phyloP scores from a whole-genome alignment of 1,139 yeast species.

The Trichomonascaceae sp. region DNA sequence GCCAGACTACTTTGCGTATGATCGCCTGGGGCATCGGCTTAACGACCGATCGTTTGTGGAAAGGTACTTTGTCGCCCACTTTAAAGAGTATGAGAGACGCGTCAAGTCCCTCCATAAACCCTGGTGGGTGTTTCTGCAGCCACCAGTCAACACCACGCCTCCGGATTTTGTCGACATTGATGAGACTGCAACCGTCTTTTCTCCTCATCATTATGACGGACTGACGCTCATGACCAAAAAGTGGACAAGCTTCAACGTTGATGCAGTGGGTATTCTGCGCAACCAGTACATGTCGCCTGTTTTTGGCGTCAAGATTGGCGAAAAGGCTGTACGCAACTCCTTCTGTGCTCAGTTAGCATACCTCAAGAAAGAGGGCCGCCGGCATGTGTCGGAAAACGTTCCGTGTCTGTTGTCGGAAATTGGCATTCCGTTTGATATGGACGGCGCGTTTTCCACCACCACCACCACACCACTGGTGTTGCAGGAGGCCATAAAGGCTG shows the following conservation, averaged over 20 bases:
- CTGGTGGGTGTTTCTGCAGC: slow-evolving; percentile 53
- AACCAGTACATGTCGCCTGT: slow-evolving; percentile 63
- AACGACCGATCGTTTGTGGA: slow-evolving; percentile 43
- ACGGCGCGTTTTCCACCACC: slow-evolving; percentile 24
- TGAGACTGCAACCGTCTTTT: slow-evolving; percentile 40
- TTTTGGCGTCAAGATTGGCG: slow-evolving; percentile 71
- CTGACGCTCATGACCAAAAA: slow-evolving; percentile 80
- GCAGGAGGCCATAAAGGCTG: not conserved
- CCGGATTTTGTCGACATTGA: slow-evolving; percentile 31
- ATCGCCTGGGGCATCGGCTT: slow-evolving; percentile 30
- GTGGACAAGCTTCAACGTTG: slow-evolving; percentile 59
- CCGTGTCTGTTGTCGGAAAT: slow-evolving; percentile 72
- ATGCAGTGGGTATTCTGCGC: slow-evolving; percentile 82
- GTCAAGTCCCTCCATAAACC: slow-evolving; percentile 30
- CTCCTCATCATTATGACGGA: slow-evolving; percentile 92
- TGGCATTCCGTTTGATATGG: slow-evolving; percentile 98
- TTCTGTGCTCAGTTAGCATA: slow-evolving; percentile 51
- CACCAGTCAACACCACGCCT: slow-evolving; percentile 72
- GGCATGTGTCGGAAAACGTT: slow-evolving; percentile 21
- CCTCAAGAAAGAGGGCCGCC: slow-evolving; percentile 46
- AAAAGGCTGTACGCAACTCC: slow-evolving; percentile 58
- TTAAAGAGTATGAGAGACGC: slow-evolving; percentile 33
- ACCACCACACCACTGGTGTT: not conserved
- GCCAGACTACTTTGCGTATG: slow-evolving; percentile 38
- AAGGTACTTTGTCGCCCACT: slow-evolving; percentile 46